These are phyloP conservation scores for Leersia perrieri DNA, from an alignment of 176 grass and related monocot species.

Conservation along the genomic window DNA sequence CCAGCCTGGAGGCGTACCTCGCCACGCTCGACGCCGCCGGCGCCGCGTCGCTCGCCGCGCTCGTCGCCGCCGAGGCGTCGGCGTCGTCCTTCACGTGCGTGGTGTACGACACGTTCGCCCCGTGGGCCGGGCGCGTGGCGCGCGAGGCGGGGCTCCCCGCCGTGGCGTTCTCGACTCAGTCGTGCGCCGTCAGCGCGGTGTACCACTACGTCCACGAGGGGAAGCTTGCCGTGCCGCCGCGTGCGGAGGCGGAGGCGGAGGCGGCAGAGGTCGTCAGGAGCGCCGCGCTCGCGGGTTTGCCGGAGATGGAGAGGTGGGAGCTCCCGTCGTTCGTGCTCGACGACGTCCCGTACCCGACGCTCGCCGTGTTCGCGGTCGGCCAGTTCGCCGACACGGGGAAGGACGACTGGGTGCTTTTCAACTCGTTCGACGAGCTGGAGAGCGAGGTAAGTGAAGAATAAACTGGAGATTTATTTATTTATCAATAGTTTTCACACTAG, in stretches of 20 bases:
- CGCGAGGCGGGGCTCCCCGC: neutral
- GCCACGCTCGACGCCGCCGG: constrained; percentile 2
- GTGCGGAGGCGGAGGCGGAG: neutral
- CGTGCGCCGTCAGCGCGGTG: constrained; percentile 53
- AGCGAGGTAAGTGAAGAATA: constrained; percentile 38
- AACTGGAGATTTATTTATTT: neutral
- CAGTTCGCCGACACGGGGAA: constrained; percentile 39
- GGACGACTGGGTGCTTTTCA: constrained; percentile 63
- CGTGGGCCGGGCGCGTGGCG: constrained; percentile 39
- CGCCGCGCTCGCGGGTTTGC: constrained; percentile 22
- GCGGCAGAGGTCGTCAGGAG: neutral
- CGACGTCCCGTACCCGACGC: constrained; percentile 23
- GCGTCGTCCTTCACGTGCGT: constrained; percentile 38
- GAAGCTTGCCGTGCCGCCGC: constrained; percentile 20
- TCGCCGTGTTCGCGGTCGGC: constrained; percentile 26
- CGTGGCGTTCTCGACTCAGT: constrained; percentile 62
- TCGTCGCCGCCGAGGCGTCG: constrained; percentile 21
- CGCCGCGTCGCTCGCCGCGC: constrained; percentile 33
- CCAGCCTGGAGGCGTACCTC: constrained; percentile 35
- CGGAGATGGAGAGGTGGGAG: constrained; percentile 55
- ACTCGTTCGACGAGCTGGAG: constrained; percentile 74
- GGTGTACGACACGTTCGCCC: constrained; percentile 56
- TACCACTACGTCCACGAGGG: constrained; percentile 47
- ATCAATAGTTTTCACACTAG: no score
- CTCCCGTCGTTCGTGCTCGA: constrained; percentile 49